Conservation (phyloP, 257 asterid species). For the Fraxinus anomala region DNA sequence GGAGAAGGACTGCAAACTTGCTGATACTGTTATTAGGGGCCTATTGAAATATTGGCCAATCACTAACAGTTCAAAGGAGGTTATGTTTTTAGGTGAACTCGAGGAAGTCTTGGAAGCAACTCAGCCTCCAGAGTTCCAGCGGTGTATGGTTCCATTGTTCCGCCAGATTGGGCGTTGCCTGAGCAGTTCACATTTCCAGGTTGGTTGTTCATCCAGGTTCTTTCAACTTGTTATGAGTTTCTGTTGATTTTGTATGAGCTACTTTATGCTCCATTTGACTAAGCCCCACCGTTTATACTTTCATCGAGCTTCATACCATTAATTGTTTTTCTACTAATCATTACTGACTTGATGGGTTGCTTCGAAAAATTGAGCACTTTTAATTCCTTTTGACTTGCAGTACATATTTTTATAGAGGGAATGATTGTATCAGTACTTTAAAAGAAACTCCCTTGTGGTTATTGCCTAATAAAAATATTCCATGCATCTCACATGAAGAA, state of each 20-base stretch:
- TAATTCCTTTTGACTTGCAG: too few species aligned
- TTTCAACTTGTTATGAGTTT: neutral
- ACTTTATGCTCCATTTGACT: slow-evolving; percentile 17
- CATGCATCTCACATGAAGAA: neutral
- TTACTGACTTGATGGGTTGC: too few species aligned
- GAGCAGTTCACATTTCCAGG: slow-evolving; percentile 89
- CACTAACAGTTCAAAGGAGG: slow-evolving; percentile 83
- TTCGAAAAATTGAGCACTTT: too few species aligned
- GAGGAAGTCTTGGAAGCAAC: slow-evolving; percentile 89
- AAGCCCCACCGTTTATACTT: neutral
- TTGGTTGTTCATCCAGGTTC: slow-evolving; percentile 25
- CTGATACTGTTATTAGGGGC: slow-evolving; percentile 85
- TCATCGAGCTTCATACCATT: too few species aligned
- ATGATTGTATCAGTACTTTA: too few species aligned
- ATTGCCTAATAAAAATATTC: neutral
- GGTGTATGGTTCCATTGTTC: slow-evolving; percentile 82
- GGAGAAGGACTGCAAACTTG: slow-evolving; percentile 82
- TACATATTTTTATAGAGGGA: too few species aligned
- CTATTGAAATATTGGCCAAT: slow-evolving; percentile 78
- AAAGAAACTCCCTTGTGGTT: neutral
- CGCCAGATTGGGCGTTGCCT: slow-evolving; percentile 62
- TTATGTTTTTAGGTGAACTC: slow-evolving; percentile 76
- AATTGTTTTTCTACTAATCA: too few species aligned
- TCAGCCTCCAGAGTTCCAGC: slow-evolving; percentile 76
- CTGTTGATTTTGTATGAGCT: neutral